Percentiles rank a stretch among this genome's conserved stretches.
Evolutionary conservation across 371 early-diverging fungal species (phyloP).

Genomic region (Zychaea mexicana): DNA sequence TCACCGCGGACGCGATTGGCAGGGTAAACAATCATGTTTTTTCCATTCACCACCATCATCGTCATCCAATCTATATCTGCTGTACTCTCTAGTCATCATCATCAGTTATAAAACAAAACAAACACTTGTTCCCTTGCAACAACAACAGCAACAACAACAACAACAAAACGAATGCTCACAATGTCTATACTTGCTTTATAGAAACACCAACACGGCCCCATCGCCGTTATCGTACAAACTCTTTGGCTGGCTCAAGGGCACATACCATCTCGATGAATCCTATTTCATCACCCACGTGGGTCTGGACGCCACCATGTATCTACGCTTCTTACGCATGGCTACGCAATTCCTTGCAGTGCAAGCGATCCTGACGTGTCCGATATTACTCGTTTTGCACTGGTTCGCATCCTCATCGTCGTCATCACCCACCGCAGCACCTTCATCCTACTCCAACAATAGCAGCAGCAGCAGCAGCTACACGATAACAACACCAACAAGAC

Average conservation of each 20-base stretch:
- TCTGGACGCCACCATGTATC: conserved; percentile 67
- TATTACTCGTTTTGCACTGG: conserved; percentile 59
- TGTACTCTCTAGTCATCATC: no score
- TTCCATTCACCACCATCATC: conserved; percentile 14
- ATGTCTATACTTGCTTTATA: no score
- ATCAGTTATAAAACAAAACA: neutral
- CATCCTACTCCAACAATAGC: neutral
- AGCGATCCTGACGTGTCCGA: conserved; percentile 45
- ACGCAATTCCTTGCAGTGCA: conserved; percentile 57
- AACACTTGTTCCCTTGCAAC: no score
- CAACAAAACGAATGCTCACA: no score
- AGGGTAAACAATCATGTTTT: conserved; percentile 28
- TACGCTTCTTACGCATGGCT: conserved; percentile 69
- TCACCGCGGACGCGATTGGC: conserved; percentile 55
- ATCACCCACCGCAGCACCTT: neutral
- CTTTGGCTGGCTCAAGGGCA: conserved; percentile 53
- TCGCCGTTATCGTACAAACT: conserved; percentile 35
- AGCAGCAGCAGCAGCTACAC: conserved; percentile 1
- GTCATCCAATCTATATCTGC: no score
- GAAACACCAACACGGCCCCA: no score
- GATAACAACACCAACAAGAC: neutral
- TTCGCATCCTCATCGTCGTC: conserved; percentile 8
- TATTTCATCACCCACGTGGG: conserved; percentile 57
- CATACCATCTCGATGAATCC: conserved; percentile 39
- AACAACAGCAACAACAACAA: no score